Base-by-base conservation (phyloP, 192 early-diverging fungal genomes). In the Dissophora ornata region DNA sequence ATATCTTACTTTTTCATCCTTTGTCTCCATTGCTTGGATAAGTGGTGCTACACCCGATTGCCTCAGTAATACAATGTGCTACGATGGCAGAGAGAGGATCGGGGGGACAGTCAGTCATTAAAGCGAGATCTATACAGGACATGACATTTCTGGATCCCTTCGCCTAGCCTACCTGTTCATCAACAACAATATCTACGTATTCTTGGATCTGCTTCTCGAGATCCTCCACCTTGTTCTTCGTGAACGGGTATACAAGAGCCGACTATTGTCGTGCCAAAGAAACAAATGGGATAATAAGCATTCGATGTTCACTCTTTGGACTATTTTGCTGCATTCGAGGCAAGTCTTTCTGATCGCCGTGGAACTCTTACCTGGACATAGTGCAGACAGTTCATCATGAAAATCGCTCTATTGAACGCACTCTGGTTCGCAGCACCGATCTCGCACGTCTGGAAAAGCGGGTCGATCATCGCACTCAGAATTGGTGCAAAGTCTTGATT, bases 121-220 rank as follows among this genome's bases (percentile, higher is more conserved):
- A n/a, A n/a, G n/a, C n/a, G n/a, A n/a, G n/a, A n/a, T n/a, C n/a
- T n/a, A n/a, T n/a, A n/a, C n/a, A n/a, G n/a, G n/a, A n/a, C n/a
- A n/a, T n/a, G n/a, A n/a, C n/a, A n/a, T n/a, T n/a, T n/a, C n/a
- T n/a, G n/a, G n/a, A n/a, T n/a, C n/a, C n/a, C n/a, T n/a, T n/a
- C n/a, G n/a, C n/a, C n/a, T n/a, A n/a, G n/a, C n/a, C n/a, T 80
- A 88, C 90, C 84, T 92, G 86, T 71, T 92, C 91, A 26, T 81
- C 59, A 22, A 90, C 85, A 15, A 96, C 71, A 8, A 79, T 79
- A 41, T 87, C 86, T 16, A 93, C 53, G 57, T 89, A 83, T 24
- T 84, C 83, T 19, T 88, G 84, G 45, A 94, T 89, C 63, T 90
- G 86, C 13, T 69, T 55, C 42, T 87, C 85, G 30, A 96, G 71